These are phyloP conservation scores for Amniculicola lignicola DNA, from an alignment of 495 filamentous ascomycete species.

Conservation along the genomic window DNA sequence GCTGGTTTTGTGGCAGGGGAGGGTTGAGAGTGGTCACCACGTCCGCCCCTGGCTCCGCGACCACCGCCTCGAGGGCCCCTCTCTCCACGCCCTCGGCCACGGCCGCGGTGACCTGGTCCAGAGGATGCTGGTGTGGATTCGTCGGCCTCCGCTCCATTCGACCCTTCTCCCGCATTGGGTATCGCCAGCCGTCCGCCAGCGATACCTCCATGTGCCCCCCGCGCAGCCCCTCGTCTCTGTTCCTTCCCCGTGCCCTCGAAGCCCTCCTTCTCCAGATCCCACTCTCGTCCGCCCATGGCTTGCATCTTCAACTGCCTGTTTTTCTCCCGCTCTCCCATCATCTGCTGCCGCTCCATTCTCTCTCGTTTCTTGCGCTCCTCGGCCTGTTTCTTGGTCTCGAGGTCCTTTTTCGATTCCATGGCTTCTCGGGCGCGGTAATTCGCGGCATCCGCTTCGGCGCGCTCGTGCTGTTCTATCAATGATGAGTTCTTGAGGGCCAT, in stretches of 20 bases:
- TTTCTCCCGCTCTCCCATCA: slow-evolving; percentile 69
- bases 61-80: slow-evolving; percentile 9
- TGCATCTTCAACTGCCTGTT: slow-evolving; percentile 69
- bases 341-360: slow-evolving; percentile 52
- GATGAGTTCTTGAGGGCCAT: slow-evolving; percentile 58
- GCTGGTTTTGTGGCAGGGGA: slow-evolving; percentile 5
- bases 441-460: slow-evolving; percentile 66
- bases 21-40: slow-evolving; percentile 13
- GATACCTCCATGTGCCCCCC: slow-evolving; percentile 62
- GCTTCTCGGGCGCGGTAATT: slow-evolving; percentile 65
- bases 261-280: slow-evolving; percentile 70
- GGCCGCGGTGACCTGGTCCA: slow-evolving; percentile 11
- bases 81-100: slow-evolving; percentile 19
- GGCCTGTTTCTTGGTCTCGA: slow-evolving; percentile 16
- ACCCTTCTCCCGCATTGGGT: slow-evolving; percentile 4
- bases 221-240: slow-evolving; percentile 46
- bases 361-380: slow-evolving; percentile 53
- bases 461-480: slow-evolving; percentile 58
- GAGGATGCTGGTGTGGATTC: neutral
- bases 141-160: slow-evolving; percentile 8
- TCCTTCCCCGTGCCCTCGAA: slow-evolving; percentile 44
- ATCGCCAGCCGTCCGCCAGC: slow-evolving; percentile 1
- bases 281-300: slow-evolving; percentile 64
- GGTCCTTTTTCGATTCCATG: slow-evolving; percentile 41
- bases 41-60: slow-evolving; percentile 19